phyloP scores from a whole-genome alignment of 2,329 filamentous ascomycete species.

The Cladosporium sp. region DNA sequence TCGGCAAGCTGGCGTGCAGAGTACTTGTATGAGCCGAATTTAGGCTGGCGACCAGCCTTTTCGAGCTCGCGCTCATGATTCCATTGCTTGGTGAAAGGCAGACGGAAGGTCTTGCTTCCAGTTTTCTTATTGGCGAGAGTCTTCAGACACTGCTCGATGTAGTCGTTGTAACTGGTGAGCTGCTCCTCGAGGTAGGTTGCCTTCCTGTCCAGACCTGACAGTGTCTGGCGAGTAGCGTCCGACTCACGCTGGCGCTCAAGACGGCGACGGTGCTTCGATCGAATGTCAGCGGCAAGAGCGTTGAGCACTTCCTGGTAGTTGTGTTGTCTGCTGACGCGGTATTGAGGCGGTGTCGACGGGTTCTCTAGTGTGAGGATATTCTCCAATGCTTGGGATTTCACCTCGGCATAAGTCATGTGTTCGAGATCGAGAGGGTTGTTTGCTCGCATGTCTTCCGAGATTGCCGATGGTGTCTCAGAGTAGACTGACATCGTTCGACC shows the following conservation, averaged over 20 bases:
- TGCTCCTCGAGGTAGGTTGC: slow-evolving; percentile 91
- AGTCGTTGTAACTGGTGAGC: slow-evolving; percentile 96
- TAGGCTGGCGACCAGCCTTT: slow-evolving; percentile 85
- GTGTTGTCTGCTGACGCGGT: slow-evolving; percentile 80
- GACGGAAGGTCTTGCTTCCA: slow-evolving; percentile 62
- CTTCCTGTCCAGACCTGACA: slow-evolving; percentile 75
- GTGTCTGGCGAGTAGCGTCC: slow-evolving; percentile 73
- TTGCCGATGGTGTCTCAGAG: slow-evolving; percentile 36
- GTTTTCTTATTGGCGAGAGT: slow-evolving; percentile 97
- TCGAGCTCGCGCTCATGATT: slow-evolving; percentile 96
- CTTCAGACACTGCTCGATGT: slow-evolving; percentile 97
- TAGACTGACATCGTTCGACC: slow-evolving; percentile 33
- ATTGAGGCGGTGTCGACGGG: slow-evolving; percentile 45
- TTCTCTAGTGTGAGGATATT: slow-evolving; percentile 89
- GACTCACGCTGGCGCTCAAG: slow-evolving; percentile 89
- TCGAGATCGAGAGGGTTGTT: slow-evolving; percentile 74
- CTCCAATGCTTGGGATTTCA: slow-evolving; percentile 89
- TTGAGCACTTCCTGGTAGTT: slow-evolving; percentile 98
- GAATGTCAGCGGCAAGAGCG: slow-evolving; percentile 91
- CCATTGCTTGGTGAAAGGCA: slow-evolving; percentile 98
- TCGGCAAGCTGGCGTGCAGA: slow-evolving; percentile 82
- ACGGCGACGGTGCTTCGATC: slow-evolving; percentile 89
- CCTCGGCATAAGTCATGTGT: slow-evolving; percentile 80
- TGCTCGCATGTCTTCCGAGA: slow-evolving; percentile 27
- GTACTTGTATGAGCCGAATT: slow-evolving; percentile 98